Percentiles rank a stretch among this genome's conserved stretches.
Conservation (phyloP, 2,329 filamentous ascomycete genomes). For the Xylariaceae sp. region DNA sequence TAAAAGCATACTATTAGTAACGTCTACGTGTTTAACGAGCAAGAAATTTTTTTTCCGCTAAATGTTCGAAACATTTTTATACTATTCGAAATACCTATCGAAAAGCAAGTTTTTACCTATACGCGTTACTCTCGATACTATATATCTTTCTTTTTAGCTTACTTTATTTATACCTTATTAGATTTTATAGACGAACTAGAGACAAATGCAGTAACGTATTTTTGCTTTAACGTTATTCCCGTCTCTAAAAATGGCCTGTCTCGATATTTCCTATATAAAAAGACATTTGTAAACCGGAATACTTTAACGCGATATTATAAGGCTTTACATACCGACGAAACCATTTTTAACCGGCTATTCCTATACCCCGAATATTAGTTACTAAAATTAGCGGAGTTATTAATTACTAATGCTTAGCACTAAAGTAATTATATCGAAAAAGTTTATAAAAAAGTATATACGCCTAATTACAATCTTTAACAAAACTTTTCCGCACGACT, state of each 20-base stretch:
- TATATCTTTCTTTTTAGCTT: neutral
- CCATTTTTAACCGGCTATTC: too few relatives aligned
- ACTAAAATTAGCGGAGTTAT: too few relatives aligned
- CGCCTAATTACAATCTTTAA: too few relatives aligned
- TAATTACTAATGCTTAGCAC: too few relatives aligned
- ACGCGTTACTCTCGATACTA: neutral
- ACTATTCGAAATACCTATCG: neutral
- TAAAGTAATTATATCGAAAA: too few relatives aligned
- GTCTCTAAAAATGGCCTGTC: neutral
- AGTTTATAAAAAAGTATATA: too few relatives aligned
- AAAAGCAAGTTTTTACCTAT: neutral
- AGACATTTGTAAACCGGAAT: too few relatives aligned
- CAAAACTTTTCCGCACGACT: too few relatives aligned
- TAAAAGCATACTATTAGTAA: neutral
- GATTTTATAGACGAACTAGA: neutral
- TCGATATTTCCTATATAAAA: too few relatives aligned
- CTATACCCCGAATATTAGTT: too few relatives aligned
- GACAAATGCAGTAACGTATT: neutral
- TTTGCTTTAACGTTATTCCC: neutral
- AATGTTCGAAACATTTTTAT: neutral
- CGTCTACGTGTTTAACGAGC: neutral
- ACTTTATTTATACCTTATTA: neutral
- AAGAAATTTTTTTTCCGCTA: neutral
- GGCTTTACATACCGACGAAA: too few relatives aligned
- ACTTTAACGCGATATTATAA: too few relatives aligned